Conservation (phyloP, 192 early-diverging fungal species). For the Backusella morwellensis region DNA sequence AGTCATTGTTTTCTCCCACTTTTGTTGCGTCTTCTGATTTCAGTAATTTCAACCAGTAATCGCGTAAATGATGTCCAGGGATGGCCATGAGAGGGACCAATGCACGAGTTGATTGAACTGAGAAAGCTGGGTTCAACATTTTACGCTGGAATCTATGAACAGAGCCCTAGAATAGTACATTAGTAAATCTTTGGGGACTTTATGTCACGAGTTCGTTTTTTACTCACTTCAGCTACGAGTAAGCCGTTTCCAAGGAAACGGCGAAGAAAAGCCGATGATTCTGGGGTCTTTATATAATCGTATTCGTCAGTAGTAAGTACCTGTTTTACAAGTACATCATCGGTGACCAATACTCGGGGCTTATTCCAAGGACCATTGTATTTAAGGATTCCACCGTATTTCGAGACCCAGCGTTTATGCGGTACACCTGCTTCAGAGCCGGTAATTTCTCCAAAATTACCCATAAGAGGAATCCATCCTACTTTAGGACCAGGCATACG, state of each 20-base stretch:
- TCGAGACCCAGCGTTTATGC: conserved; percentile 43
- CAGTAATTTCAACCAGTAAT: conserved; percentile 37
- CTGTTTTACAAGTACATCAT: conserved; percentile 45
- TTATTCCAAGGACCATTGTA: conserved; percentile 47
- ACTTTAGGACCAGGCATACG: conserved; percentile 51
- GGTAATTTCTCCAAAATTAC: conserved; percentile 44
- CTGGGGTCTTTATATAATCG: conserved; percentile 43
- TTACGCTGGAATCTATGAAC: conserved; percentile 52
- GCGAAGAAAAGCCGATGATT: conserved; percentile 24
- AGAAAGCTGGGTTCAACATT: conserved; percentile 57
- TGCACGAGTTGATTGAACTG: conserved; percentile 38
- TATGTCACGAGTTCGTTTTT: neutral
- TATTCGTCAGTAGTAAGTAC: conserved; percentile 44
- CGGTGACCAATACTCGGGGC: conserved; percentile 42
- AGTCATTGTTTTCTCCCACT: neutral
- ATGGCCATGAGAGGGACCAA: conserved; percentile 43
- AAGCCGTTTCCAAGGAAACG: conserved; percentile 47
- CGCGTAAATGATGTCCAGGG: conserved; percentile 25
- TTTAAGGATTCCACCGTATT: conserved; percentile 49
- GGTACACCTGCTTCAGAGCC: conserved; percentile 42
- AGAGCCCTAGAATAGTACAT: conserved; percentile 30
- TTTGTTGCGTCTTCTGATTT: conserved; percentile 15
- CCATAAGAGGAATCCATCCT: conserved; percentile 38
- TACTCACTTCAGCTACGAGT: conserved; percentile 43
- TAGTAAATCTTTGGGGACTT: neutral